Evolutionary conservation across 208 protist genomes (phyloP), one percentile per base, ranked within the genome.

Genomic region (Tritrichomonas foetus): DNA sequence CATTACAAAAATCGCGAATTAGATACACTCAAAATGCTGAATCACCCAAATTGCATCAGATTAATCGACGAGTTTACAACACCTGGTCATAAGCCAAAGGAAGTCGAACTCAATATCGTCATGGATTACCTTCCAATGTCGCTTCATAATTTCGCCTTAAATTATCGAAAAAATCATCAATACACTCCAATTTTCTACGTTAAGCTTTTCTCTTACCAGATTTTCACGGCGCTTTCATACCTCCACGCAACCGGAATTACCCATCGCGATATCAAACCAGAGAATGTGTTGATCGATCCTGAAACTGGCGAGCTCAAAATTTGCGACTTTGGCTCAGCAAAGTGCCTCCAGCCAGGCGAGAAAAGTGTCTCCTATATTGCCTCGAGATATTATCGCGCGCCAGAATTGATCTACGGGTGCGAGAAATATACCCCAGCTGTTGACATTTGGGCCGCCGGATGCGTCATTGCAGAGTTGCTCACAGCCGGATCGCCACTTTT

Each of bases 1-100:
- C 44, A 89, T 8, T 89, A 89, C 36, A 89, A 89, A 89, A 89
- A 89, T 36, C 33, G 78, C 33, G 78, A 89, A 27, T 47, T 89
- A 39, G 9, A 25, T 89, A 89, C 57, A 39, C 20, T 89, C 16
- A 53, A 30, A 36, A 27, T 33, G 57, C 1, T 89, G 8, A 57
- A 57, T n/a, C 78, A 89, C 57, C 78, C 78, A 36, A 89, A 89
- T 89, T 89, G 78, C 30, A 25, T 89, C 27, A 50, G 20, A 20
- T 27, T 89, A 39, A 1, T 39, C 47, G 47, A 36, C 9, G 41
- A 89, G 2, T 9, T 89, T 39, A 53, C 25, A 57, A n/a, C 22
- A 13, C 27, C 53, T 44, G 78, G 74, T n/a, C 13, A 20, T 64
- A 72, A 72, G 3, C 33, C 11, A 22, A 20, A 82, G 1, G 41